Evolutionary conservation across 2,329 filamentous ascomycete genomes (phyloP), one percentile per base, ranked within the genome.

Genomic region (Dactylellina sp.): DNA sequence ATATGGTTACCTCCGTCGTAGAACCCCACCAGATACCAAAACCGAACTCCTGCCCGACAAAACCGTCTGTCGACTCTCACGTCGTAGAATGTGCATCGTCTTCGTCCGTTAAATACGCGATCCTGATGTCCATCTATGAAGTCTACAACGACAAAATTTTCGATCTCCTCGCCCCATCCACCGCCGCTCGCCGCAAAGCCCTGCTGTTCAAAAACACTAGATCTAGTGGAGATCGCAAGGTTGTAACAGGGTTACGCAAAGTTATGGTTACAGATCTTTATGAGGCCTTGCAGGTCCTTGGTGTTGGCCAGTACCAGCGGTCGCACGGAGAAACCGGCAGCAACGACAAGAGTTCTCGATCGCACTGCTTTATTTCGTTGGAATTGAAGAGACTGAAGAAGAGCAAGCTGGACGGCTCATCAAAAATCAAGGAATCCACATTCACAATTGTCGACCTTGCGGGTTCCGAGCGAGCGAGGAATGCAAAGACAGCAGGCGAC

Each of bases 111-210:
- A 70, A 97, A 77, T 97, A 97, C 78, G 90, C 91, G 2, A 88
- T 99, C 61, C 84, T 99, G 9, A 86, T 99, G 20, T 97, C 93
- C 61, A 99, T 99, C 93, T 98, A 98, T 81, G 95, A 99, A 81
- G 94, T 99, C 0, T 97, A 99, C 83, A 99, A 99, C 79, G 94
- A 99, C 82, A 89, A 93, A 37, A 98, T 99, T 77, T 98, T 96
- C 80, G 95, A 99, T 79, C 87, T 99, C 0, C 84, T 99, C 0
- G 91, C 90, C 0, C 63, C 75, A 2, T 61, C 59, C 5, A 75
- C 70, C 85, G 85, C 76, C 86, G 89, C 56, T 0, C 71, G 77
- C 25, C 88, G 95, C n/a, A 88, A 93, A 25, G 89, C 92, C 0
- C 83, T 99, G 1, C 84, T 97, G 0, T 99, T 97, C 86, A 99